Evolutionary conservation across 1,139 yeast species (phyloP), one percentile per base, ranked within the genome.

Genomic region (Candida pseudocylindracea): DNA sequence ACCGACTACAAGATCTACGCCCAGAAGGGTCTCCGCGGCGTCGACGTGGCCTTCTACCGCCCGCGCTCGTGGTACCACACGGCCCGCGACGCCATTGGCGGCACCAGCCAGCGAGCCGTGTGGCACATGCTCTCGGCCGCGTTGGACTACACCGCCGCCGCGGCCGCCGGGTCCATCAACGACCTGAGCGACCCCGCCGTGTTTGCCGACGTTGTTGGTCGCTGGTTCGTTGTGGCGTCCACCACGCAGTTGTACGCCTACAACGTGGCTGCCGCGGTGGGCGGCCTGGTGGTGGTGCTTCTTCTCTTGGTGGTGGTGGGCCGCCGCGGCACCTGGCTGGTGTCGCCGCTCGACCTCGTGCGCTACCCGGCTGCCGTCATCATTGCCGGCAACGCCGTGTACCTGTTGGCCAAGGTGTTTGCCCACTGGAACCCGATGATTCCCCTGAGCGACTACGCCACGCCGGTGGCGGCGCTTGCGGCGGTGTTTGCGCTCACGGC

Each of bases 51-150:
- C 1, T 60, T 60, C 42, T 60, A 50, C 41, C 67, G 64, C 40
- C 93, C 94, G 20, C 63, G 96, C 45, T 71, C 79, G 34, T 53
- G 78, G 33, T 85, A 85, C 44, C 95, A 85, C 45, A 83, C 95
- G 1, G 54, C 58, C 10, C 60, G 68, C 32, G 96, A 85, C 47
- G 67, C 68, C 34, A 74, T 80, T 32, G 58, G 61, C 34, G 70
- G 72, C 36, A 62, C 81, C 10, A 55, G 73, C 27, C 64, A 62
- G 38, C 68, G 63, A 29, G 69, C 93, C 0, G 55, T 83, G 33
- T 74, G 88, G 73, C 88, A 78, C 48, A 81, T 83, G 93, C 56
- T 78, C 33, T 62, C 73, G 2, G 72, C 67, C 36, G 57, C 88
- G 0, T 51, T 78, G 42, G 91, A 76, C 41, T 57, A 72, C 35